phyloP scores from a whole-genome alignment of 208 protist species.

The Angomonas ambiguus region DNA sequence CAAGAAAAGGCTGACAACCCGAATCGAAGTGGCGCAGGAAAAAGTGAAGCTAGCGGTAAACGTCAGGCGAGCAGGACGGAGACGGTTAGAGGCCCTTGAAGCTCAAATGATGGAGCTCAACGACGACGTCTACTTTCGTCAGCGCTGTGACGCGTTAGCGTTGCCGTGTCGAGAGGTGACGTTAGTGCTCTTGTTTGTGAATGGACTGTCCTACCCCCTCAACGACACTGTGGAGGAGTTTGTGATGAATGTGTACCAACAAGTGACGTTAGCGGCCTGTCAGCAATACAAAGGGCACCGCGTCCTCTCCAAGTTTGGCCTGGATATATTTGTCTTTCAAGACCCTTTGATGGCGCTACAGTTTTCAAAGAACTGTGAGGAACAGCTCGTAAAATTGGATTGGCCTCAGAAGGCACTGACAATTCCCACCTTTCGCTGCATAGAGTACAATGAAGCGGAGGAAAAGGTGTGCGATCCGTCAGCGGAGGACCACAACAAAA shows the following conservation, averaged over 20 bases:
- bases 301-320: conserved; percentile 31
- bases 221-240: conserved; percentile 42
- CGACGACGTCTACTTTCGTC: conserved; percentile 76
- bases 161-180: conserved; percentile 66
- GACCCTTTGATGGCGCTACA: conserved; percentile 51
- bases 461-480: neutral
- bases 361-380: conserved; percentile 67
- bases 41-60: conserved; percentile 36
- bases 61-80: conserved; percentile 54
- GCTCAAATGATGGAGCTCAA: conserved; percentile 73
- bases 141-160: conserved; percentile 61
- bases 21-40: conserved; percentile 68
- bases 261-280: neutral
- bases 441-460: conserved; percentile 1
- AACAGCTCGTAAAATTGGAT: conserved; percentile 44
- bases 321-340: conserved; percentile 79
- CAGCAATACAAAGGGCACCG: conserved; percentile 23
- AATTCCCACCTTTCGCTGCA: neutral
- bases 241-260: conserved; percentile 55
- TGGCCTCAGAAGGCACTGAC: conserved; percentile 30
- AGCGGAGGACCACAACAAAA: neutral
- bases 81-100: conserved; percentile 65
- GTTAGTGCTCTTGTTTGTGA: conserved; percentile 79
- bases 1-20: conserved; percentile 60
- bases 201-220: conserved; percentile 23